phyloP scores from a whole-genome alignment of 495 filamentous ascomycete species.

The Penicillium parvum region DNA sequence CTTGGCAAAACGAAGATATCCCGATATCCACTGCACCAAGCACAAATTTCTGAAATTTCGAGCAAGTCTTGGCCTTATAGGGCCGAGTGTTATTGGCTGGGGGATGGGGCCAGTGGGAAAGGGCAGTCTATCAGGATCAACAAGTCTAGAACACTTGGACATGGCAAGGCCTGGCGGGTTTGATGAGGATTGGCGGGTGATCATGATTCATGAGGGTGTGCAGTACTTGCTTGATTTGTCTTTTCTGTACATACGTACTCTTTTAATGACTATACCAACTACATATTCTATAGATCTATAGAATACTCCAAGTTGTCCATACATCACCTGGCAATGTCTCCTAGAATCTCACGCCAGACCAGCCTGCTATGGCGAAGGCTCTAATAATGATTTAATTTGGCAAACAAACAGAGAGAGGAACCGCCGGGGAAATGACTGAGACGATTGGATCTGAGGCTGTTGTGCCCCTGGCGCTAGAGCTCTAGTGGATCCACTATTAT shows the following conservation, averaged over 20 bases:
- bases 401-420: slow-evolving; percentile 20
- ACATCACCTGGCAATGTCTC: no score
- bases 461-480: slow-evolving; percentile 21
- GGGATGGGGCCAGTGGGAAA: slow-evolving; percentile 23
- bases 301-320: no score
- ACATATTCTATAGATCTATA: no score
- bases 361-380: not conserved
- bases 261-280: not conserved
- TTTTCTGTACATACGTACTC: not conserved
- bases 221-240: not conserved
- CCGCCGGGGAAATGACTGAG: slow-evolving; percentile 12
- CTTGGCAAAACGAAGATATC: no score
- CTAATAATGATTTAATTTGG: slow-evolving; percentile 1
- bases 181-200: slow-evolving; percentile 17
- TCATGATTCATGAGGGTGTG: slow-evolving; percentile 1
- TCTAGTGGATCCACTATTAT: slow-evolving; percentile 4
- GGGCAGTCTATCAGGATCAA: slow-evolving; percentile 16
- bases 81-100: slow-evolving; percentile 27
- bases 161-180: slow-evolving; percentile 7
- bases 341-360: not conserved
- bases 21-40: no score
- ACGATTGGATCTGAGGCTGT: slow-evolving; percentile 7
- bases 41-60: no score
- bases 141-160: slow-evolving; percentile 13
- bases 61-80: not conserved